Evolutionary conservation across 306 rosid species (phyloP), one percentile per base, ranked within the genome.

Genomic region (Luffa acutangula): DNA sequence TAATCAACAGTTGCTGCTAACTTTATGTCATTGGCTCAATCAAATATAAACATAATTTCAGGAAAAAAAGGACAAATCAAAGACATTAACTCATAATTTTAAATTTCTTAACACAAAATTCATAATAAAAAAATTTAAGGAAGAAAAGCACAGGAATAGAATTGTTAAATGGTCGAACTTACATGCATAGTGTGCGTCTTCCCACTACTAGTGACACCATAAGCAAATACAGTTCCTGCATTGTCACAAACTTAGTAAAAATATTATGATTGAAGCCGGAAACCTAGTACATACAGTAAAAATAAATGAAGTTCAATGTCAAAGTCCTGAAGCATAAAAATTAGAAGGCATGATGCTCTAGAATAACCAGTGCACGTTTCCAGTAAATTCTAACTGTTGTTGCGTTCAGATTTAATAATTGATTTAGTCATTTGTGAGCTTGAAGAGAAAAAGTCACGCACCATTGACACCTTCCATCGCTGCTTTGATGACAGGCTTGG

Each of bases 141-240:
- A 14, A 79, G 59, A 52, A 80, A 69, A 15, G 56, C 34, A 78
- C 84, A 65, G 53, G 15, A 78, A 80, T 70, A 58, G 7, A 48
- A 42, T 54, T 53, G 70, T 53, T 41, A 75, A 60, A 84, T 58
- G 54, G 66, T 21, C 80, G 69, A 83, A 87, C 98, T 89, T 89
- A 96, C 99, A 85, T 96, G 99, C 99, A 96, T 96, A 66, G 99
- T 96, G 86, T 96, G 99, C 4, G 99, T 96, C 88, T 96, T 96
- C 70, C 99, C 99, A 84, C 99, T 96, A 79, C 99, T 96, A 9
- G 98, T 96, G 85, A 93, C 99, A 82, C 99, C 99, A 75, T 96
- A 96, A 53, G 98, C 99, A 88, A 96, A 96, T 81, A 96, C 99
- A 36, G 98, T 96, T 63, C 99, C 98, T 96, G 96, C 89, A 74